Evolutionary conservation across 768 basidiomycete species (phyloP).

Genomic region (Russula sp.): DNA sequence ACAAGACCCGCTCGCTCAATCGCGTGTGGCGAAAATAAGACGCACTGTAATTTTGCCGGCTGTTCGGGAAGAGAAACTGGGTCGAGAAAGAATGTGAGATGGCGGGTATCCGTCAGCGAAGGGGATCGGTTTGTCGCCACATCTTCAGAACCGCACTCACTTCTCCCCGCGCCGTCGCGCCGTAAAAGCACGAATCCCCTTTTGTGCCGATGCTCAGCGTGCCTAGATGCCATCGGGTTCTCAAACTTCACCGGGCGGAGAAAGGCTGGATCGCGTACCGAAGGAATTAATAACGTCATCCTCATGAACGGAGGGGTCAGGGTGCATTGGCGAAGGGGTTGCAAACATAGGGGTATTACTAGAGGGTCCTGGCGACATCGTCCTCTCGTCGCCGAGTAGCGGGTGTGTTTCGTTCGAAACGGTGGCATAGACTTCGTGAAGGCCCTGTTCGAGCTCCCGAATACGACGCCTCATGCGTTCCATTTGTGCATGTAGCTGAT

Average conservation of each 20-base stretch:
- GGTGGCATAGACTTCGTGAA: conserved; percentile 19
- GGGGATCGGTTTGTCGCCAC: conserved; percentile 30
- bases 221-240: conserved; percentile 32
- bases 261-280: conserved; percentile 30
- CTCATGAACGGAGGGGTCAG: neutral
- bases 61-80: conserved; percentile 8
- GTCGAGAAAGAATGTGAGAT: neutral
- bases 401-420: conserved; percentile 19
- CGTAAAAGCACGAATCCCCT: conserved; percentile 53
- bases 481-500: conserved; percentile 40
- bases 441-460: conserved; percentile 20
- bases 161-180: conserved; percentile 63
- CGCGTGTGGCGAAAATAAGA: conserved; percentile 20
- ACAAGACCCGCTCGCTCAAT: conserved; percentile 19
- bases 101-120: neutral
- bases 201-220: conserved; percentile 52
- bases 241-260: neutral
- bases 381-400: conserved; percentile 10
- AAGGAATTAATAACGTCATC: conserved; percentile 46
- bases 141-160: conserved; percentile 32
- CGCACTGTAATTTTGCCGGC: neutral
- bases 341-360: neutral
- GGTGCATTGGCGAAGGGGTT: neutral
- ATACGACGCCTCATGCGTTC: conserved; percentile 22
- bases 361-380: neutral